These are phyloP conservation scores for Picocystis sp. DNA, from an alignment of 163 green algal species.

Conservation along the genomic window DNA sequence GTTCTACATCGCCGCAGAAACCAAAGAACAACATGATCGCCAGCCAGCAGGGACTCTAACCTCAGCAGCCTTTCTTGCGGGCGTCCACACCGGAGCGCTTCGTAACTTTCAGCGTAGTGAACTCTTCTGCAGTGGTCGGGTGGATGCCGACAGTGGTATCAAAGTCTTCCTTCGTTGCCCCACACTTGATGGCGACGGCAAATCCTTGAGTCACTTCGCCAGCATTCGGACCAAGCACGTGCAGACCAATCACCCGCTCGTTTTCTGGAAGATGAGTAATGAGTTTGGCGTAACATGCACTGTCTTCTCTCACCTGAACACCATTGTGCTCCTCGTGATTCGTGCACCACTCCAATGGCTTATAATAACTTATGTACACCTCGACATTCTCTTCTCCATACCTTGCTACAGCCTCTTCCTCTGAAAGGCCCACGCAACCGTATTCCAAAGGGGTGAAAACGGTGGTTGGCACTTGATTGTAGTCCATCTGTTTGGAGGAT, in stretches of 20 bases:
- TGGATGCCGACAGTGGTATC: constrained; percentile 37
- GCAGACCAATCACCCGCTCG: constrained; percentile 31
- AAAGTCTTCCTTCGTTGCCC: constrained; percentile 25
- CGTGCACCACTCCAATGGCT: constrained; percentile 34
- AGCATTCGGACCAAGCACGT: constrained; percentile 27
- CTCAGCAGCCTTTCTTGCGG: constrained; percentile 30
- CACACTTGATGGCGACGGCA: constrained; percentile 26
- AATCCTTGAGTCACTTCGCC: constrained; percentile 25
- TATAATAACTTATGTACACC: constrained; percentile 36
- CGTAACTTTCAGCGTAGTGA: constrained; percentile 31
- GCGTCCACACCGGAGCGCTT: constrained; percentile 26
- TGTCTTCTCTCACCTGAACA: constrained; percentile 24
- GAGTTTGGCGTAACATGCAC: constrained; percentile 31
- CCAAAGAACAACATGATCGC: too few species aligned
- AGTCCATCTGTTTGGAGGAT: constrained; percentile 27
- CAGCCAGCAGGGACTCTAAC: constrained; percentile 21
- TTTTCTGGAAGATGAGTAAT: constrained; percentile 25
- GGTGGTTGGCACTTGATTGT: constrained; percentile 31
- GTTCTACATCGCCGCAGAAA: too few species aligned
- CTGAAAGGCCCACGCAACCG: constrained; percentile 30
- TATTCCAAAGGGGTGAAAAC: constrained; percentile 47
- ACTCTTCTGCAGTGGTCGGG: constrained; percentile 35
- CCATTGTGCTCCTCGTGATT: constrained; percentile 33
- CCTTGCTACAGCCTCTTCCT: constrained; percentile 28
- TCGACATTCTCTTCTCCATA: constrained; percentile 36